Percentiles rank a stretch among this genome's conserved stretches.
Conservation (phyloP, 768 basidiomycete genomes). For the Dentipellis sp. region DNA sequence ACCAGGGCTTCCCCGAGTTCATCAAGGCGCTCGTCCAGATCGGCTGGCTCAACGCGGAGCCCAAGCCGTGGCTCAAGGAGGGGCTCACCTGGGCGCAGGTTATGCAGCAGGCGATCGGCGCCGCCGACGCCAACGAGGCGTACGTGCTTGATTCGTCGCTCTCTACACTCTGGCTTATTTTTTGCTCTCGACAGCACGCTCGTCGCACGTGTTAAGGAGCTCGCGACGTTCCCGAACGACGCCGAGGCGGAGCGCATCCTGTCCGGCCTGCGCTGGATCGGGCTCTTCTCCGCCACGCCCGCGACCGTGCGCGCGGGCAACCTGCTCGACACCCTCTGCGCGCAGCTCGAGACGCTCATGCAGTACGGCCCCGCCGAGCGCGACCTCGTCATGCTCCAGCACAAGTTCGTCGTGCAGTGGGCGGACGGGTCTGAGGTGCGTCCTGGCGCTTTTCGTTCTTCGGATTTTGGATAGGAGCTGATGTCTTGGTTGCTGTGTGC, state of each 20-base stretch:
- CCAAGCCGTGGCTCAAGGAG: slow-evolving; percentile 70
- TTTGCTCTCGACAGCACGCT: slow-evolving; percentile 44
- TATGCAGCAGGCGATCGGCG: slow-evolving; percentile 64
- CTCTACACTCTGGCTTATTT: not conserved
- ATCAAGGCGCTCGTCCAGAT: slow-evolving; percentile 79
- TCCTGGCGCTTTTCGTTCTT: not conserved
- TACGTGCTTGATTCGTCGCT: slow-evolving; percentile 19
- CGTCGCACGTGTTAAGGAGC: slow-evolving; percentile 55
- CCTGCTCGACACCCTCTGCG: slow-evolving; percentile 91
- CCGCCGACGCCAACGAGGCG: slow-evolving; percentile 62
- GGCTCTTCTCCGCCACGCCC: slow-evolving; percentile 71
- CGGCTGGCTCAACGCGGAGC: slow-evolving; percentile 72
- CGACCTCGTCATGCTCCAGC: slow-evolving; percentile 96
- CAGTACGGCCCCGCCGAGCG: slow-evolving; percentile 84
- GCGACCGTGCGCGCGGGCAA: slow-evolving; percentile 58
- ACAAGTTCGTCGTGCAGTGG: slow-evolving; percentile 93
- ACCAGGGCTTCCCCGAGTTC: slow-evolving; percentile 96
- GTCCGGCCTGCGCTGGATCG: slow-evolving; percentile 89
- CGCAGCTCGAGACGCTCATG: slow-evolving; percentile 84
- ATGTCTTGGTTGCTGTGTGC: not conserved
- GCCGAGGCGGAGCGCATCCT: slow-evolving; percentile 70
- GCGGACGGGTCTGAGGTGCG: slow-evolving; percentile 66
- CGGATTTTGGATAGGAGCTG: not conserved
- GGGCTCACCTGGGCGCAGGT: slow-evolving; percentile 79
- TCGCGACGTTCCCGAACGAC: slow-evolving; percentile 66